Conservation (phyloP, 257 asterid genomes). For the Solanum clarkiae region DNA sequence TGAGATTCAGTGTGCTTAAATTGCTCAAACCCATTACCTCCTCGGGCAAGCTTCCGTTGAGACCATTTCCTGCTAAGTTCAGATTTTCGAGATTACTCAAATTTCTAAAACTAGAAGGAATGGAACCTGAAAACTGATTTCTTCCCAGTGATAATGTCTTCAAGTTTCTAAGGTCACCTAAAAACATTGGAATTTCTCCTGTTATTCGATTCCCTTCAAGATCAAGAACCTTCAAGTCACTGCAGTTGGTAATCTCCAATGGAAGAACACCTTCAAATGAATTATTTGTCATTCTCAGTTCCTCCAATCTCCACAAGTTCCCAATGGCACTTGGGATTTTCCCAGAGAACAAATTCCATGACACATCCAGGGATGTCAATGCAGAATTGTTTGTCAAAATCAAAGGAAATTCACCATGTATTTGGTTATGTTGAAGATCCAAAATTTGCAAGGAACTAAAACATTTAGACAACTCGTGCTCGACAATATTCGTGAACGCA, state of each 20-base stretch:
- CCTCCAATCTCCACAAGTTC: constrained; percentile 32
- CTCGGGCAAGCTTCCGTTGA: constrained; percentile 37
- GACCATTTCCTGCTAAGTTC: constrained; percentile 28
- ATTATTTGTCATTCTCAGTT: constrained; percentile 41
- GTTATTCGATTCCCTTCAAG: constrained; percentile 41
- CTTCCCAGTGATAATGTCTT: constrained; percentile 36
- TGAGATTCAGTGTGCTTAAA: constrained; percentile 39
- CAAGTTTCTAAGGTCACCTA: constrained; percentile 22
- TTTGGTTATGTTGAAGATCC: constrained; percentile 34
- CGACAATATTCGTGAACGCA: constrained; percentile 33
- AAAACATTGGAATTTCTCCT: constrained; percentile 35
- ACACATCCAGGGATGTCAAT: constrained; percentile 38
- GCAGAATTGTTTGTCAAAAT: constrained; percentile 22
- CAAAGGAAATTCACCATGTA: constrained; percentile 29
- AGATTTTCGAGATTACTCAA: constrained; percentile 34
- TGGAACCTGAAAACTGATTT: constrained; percentile 33
- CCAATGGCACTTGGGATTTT: constrained; percentile 35
- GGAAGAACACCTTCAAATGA: constrained; percentile 44
- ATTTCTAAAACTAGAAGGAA: constrained; percentile 31
- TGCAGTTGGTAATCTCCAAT: constrained; percentile 23
- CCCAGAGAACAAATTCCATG: constrained; percentile 45
- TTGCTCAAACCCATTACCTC: constrained; percentile 35
- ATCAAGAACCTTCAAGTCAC: constrained; percentile 36
- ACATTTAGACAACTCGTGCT: constrained; percentile 19
- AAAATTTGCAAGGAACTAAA: constrained; percentile 26